These are phyloP conservation scores for Yamadazyma tumulicola DNA, from an alignment of 805 yeast species.

Conservation along the genomic window DNA sequence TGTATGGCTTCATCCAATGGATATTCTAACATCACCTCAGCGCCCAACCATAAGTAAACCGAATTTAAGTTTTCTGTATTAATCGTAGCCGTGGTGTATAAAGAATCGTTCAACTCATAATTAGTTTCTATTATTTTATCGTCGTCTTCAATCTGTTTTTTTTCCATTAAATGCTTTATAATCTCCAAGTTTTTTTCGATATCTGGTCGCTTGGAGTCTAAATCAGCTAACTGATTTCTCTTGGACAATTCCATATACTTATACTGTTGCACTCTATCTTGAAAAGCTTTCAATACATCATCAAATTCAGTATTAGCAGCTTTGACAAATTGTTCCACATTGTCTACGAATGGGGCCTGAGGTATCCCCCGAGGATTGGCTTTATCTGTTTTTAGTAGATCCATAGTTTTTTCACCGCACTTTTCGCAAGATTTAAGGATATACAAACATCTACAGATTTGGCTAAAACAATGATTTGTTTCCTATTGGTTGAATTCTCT, in stretches of 20 bases:
- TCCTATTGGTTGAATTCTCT: too few relatives aligned
- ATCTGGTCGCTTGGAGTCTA: constrained; percentile 82
- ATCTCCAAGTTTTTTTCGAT: constrained; percentile 79
- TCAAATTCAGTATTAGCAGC: constrained; percentile 64
- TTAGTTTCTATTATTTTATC: constrained; percentile 52
- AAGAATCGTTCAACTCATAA: constrained; percentile 90
- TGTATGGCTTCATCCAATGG: constrained; percentile 83
- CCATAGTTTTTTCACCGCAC: constrained; percentile 7
- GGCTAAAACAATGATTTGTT: too few relatives aligned
- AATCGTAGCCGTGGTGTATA: constrained; percentile 78
- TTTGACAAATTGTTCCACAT: constrained; percentile 71
- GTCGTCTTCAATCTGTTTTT: constrained; percentile 33
- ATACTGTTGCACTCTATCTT: constrained; percentile 85
- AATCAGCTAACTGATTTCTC: constrained; percentile 45
- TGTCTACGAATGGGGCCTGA: constrained; percentile 88
- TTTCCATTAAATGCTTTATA: constrained; percentile 55
- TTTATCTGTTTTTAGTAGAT: constrained; percentile 22
- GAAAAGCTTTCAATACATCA: constrained; percentile 66
- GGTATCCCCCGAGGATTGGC: constrained; percentile 95
- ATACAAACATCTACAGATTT: too few relatives aligned
- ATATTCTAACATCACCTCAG: constrained; percentile 95
- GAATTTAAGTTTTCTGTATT: constrained; percentile 49
- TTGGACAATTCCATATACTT: constrained; percentile 76
- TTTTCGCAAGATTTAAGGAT: too few relatives aligned
- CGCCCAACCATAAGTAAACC: constrained; percentile 95